Evolutionary conservation across 495 filamentous ascomycete species (phyloP), one percentile per base, ranked within the genome.

Genomic region (Penicillium parvum): DNA sequence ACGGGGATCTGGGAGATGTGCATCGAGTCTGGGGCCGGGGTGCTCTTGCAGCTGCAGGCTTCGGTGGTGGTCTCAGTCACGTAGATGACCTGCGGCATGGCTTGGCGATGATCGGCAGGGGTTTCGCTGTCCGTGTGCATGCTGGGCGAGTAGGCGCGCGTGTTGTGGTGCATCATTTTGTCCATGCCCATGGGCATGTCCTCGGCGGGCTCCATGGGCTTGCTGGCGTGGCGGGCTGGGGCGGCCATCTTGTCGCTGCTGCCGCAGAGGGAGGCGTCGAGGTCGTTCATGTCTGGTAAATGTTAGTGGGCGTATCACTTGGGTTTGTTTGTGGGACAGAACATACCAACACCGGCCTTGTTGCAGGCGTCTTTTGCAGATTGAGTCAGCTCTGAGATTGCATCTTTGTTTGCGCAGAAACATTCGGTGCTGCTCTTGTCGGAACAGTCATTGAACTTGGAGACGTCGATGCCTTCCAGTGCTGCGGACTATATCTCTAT

Each of bases 1-100:
- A 60, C 54, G 9, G 57, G 57, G 22, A 60, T 58, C 47, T 60
- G 57, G 3, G 57, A 58, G 22, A 58, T 10, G 22, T 55, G 53
- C 46, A 32, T 28, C 0, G 32, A 37, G 21, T 9, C 12, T 3
- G 37, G 10, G 2, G 12, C 21, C 1, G 52, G 30, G 1, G 55
- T 53, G 33, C 22, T 38, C 40, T 48, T 52, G 55, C 52, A 59
- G 36, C 25, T 43, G 40, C 48, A 60, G 28, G 28, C 12, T 11
- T 62, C 49, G 18, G 49, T 59, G 32, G 29, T 29, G 1, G 56
- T 61, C 45, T 52, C 51, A 16, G 54, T 61, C 9, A 59, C 55
- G 14, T 53, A 57, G 32, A 58, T 38, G 15, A 58, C 54, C 9
- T 32, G 46, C 3, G 47, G 41, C n/a, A n/a, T n/a, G n/a, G n/a